These are phyloP conservation scores for Hebeloma cylindrosporum DNA, from an alignment of 768 basidiomycete species.

Conservation along the genomic window DNA sequence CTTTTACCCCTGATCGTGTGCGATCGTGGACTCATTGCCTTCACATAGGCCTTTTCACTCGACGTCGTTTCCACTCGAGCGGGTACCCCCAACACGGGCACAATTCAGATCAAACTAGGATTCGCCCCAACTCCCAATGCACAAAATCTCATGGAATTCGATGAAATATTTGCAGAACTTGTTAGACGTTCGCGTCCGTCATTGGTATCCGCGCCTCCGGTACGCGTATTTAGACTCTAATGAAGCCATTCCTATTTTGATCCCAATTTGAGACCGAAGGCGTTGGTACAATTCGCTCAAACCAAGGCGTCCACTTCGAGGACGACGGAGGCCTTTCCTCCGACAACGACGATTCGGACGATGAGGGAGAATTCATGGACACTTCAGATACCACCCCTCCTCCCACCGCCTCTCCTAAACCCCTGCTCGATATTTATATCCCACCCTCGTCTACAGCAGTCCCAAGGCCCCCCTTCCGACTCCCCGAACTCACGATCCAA, in stretches of 20 bases:
- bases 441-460: conserved; percentile 9
- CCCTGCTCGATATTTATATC: conserved; percentile 23
- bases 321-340: conserved; percentile 78
- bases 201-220: conserved; percentile 76
- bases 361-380: conserved; percentile 34
- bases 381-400: conserved; percentile 19
- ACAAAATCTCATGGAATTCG: conserved; percentile 46
- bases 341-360: conserved; percentile 34
- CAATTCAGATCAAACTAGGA: conserved; percentile 46
- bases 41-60: conserved; percentile 34
- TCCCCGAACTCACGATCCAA: conserved; percentile 21
- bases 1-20: not conserved
- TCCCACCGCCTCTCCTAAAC: conserved; percentile 20
- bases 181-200: conserved; percentile 63
- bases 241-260: not conserved
- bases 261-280: conserved; percentile 65
- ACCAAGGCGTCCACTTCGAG: conserved; percentile 49
- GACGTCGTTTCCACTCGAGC: conserved; percentile 43
- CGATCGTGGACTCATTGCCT: not conserved
- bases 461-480: conserved; percentile 9
- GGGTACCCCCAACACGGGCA: conserved; percentile 39
- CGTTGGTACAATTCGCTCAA: conserved; percentile 77
- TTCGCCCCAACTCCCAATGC: conserved; percentile 47
- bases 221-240: conserved; percentile 36
- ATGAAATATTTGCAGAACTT: conserved; percentile 63